Conservation (phyloP, 108 stramenopile species). For the Nitzschia sp. region DNA sequence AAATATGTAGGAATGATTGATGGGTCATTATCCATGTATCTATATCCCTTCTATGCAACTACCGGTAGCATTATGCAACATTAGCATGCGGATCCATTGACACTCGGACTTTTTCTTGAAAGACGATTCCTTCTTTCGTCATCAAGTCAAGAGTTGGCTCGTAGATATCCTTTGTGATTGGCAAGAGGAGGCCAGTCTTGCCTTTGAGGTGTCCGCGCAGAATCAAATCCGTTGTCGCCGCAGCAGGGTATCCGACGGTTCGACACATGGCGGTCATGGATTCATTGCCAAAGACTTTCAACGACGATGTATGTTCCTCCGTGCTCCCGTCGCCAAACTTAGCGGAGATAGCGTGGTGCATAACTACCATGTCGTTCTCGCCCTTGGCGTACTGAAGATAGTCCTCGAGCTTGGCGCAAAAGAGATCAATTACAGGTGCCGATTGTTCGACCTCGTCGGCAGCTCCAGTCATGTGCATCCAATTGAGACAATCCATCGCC, state of each 20-base stretch:
- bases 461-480: conserved; percentile 44
- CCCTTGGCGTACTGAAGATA: conserved; percentile 40
- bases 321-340: conserved; percentile 49
- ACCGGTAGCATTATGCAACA: not conserved
- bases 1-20: no score
- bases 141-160: conserved; percentile 25
- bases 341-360: conserved; percentile 70
- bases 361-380: conserved; percentile 74
- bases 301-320: conserved; percentile 54
- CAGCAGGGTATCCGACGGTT: conserved; percentile 77
- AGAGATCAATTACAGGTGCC: conserved; percentile 49
- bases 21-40: not conserved
- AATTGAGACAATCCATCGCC: conserved; percentile 40
- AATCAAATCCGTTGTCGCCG: conserved; percentile 60
- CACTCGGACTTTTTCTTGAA: conserved; percentile 29
- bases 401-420: conserved; percentile 58
- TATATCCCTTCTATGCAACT: not conserved
- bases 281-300: conserved; percentile 63
- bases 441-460: conserved; percentile 30
- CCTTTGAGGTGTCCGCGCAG: conserved; percentile 40
- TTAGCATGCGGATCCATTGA: not conserved
- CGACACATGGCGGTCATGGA: conserved; percentile 73
- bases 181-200: conserved; percentile 29
- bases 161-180: conserved; percentile 33
- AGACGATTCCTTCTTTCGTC: conserved; percentile 40